Evolutionary conservation across 805 yeast genomes (phyloP).

Genomic region (Yueomyces sinensis): DNA sequence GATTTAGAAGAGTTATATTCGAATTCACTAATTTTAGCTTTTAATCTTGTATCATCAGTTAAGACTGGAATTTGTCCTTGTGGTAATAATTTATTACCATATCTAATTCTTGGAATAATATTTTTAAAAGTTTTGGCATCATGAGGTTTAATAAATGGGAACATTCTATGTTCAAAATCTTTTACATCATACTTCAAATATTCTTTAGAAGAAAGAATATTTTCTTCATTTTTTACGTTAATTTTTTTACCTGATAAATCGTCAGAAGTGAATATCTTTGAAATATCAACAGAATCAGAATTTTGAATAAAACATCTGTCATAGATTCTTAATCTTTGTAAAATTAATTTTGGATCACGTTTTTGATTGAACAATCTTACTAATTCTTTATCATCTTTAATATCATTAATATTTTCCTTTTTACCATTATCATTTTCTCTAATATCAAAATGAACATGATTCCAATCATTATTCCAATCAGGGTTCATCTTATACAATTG

Average conservation of each 20-base stretch:
- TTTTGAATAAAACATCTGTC: conserved; percentile 8
- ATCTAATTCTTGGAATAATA: conserved; percentile 2
- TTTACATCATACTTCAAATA: not conserved
- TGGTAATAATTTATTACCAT: conserved; percentile 3
- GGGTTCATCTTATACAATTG: conserved; percentile 8
- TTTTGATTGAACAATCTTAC: not conserved
- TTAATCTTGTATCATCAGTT: not conserved
- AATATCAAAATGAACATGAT: conserved; percentile 4
- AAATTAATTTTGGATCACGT: not conserved
- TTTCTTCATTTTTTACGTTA: not conserved
- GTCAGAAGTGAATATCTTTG: not conserved
- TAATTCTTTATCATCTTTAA: not conserved
- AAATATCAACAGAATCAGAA: not conserved
- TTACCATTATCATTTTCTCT: conserved; percentile 4
- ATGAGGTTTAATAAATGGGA: conserved; percentile 6
- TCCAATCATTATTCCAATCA: conserved; percentile 8
- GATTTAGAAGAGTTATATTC: not conserved
- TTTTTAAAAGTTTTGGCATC: not conserved
- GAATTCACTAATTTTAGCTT: not conserved
- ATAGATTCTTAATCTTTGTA: conserved; percentile 10
- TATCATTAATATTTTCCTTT: not conserved
- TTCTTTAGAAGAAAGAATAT: not conserved
- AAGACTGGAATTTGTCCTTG: conserved; percentile 6
- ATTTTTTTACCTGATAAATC: not conserved
- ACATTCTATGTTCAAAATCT: conserved; percentile 12